Evolutionary conservation across 2,329 filamentous ascomycete genomes (phyloP).

Genomic region (Herpotrichia juniperi): DNA sequence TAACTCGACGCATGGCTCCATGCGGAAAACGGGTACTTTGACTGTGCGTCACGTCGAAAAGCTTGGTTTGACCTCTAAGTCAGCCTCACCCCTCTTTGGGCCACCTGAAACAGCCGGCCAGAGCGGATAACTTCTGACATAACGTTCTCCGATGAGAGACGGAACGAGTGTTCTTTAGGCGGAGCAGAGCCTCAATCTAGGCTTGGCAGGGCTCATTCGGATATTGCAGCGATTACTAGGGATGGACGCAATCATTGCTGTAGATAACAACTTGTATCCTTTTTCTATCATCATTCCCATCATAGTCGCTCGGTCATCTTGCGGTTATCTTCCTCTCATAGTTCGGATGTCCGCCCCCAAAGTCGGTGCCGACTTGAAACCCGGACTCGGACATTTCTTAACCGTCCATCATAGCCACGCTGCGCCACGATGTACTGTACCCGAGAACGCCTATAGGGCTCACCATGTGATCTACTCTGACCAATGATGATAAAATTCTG

Average conservation of each 20-base stretch:
- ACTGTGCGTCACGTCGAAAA: background rate
- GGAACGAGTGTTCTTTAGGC: background rate
- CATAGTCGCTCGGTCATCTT: background rate
- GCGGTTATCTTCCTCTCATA: background rate
- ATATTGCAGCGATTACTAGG: background rate
- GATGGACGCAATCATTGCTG: background rate
- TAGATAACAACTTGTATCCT: background rate
- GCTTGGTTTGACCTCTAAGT: conserved; percentile 1
- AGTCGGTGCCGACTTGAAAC: background rate
- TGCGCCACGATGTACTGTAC: background rate
- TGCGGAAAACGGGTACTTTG: background rate
- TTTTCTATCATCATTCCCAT: background rate
- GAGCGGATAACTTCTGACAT: background rate
- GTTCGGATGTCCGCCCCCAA: background rate
- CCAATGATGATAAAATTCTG: background rate
- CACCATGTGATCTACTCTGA: background rate
- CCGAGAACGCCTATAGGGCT: background rate
- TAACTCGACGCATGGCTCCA: background rate
- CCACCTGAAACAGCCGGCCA: background rate
- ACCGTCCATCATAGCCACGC: background rate
- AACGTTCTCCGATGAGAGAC: background rate
- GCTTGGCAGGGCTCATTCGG: background rate
- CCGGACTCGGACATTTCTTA: background rate
- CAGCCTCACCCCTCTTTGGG: background rate
- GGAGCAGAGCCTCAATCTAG: background rate